Evolutionary conservation across 2,329 filamentous ascomycete genomes (phyloP).

Genomic region (Ophiognomonia clavigignenti-juglandacearum): DNA sequence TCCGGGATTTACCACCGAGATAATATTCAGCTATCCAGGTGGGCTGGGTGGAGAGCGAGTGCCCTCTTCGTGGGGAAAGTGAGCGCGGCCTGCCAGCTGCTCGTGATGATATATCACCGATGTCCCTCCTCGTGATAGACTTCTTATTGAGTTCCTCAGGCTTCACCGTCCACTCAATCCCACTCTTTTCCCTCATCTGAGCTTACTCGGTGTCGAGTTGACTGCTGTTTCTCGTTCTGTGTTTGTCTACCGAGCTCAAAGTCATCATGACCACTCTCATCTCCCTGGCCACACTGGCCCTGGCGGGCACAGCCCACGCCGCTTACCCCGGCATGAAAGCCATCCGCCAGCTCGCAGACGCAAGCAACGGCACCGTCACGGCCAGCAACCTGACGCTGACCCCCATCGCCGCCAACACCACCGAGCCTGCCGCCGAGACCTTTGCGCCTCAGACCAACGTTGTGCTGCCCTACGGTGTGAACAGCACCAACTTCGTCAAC

Average conservation of each 20-base stretch:
- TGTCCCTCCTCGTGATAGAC: neutral
- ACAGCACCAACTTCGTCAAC: slow-evolving; percentile 6
- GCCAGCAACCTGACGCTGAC: slow-evolving; percentile 9
- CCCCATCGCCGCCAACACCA: slow-evolving; percentile 1
- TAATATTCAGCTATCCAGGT: too few species aligned
- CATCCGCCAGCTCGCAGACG: slow-evolving; percentile 1
- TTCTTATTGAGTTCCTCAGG: too few species aligned
- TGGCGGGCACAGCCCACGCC: slow-evolving; percentile 2
- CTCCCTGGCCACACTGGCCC: slow-evolving; percentile 5
- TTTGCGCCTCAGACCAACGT: slow-evolving; percentile 3
- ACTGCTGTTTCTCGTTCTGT: neutral
- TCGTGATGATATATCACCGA: neutral
- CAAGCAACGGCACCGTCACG: neutral
- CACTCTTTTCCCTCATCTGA: neutral
- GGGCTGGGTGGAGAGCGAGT: too few species aligned
- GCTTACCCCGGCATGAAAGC: neutral
- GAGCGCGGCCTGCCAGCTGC: too few species aligned
- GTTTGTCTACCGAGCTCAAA: neutral
- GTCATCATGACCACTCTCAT: neutral
- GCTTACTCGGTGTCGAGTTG: neutral
- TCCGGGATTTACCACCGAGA: too few species aligned
- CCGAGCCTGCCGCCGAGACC: neutral
- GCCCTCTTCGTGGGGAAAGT: too few species aligned
- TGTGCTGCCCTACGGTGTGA: slow-evolving; percentile 3
- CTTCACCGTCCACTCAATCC: neutral